These are phyloP conservation scores for Suhomyces sp. DNA, from an alignment of 805 yeast genomes.

Conservation along the genomic window DNA sequence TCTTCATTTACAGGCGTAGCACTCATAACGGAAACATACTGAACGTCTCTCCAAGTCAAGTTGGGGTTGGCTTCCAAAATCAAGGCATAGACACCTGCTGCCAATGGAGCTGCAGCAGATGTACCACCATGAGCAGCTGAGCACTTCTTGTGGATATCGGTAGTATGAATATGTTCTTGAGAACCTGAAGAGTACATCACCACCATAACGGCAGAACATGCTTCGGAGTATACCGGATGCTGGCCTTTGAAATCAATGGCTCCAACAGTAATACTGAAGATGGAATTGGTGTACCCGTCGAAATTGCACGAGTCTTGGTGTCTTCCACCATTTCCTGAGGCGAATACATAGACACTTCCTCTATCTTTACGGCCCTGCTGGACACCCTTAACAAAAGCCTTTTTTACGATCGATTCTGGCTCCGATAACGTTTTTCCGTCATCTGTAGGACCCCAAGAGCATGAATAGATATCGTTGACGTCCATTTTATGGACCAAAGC, in stretches of 20 bases:
- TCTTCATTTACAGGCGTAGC: constrained; percentile 65
- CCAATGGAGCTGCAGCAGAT: constrained; percentile 97
- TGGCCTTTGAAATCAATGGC: constrained; percentile 85
- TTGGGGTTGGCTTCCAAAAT: constrained; percentile 81
- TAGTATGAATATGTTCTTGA: constrained; percentile 84
- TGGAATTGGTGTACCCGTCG: constrained; percentile 96
- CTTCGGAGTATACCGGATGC: constrained; percentile 88
- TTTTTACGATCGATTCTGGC: constrained; percentile 73
- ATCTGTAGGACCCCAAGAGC: constrained; percentile 98
- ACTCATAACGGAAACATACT: constrained; percentile 71
- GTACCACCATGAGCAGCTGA: constrained; percentile 87
- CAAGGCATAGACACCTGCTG: constrained; percentile 91
- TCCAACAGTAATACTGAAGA: constrained; percentile 90
- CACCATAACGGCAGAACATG: constrained; percentile 92
- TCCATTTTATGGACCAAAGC: constrained; percentile 79
- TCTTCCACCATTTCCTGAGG: constrained; percentile 90
- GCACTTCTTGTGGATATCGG: constrained; percentile 71
- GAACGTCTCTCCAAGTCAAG: constrained; percentile 94
- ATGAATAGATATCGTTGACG: constrained; percentile 87
- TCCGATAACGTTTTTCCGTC: constrained; percentile 84
- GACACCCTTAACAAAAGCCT: constrained; percentile 82
- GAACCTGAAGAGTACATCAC: constrained; percentile 92
- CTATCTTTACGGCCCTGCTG: constrained; percentile 74
- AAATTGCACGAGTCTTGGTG: constrained; percentile 88
- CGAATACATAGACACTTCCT: constrained; percentile 91